Evolutionary conservation across 2,329 filamentous ascomycete genomes (phyloP), one percentile per base, ranked within the genome.

Genomic region (Hymenoscyphus scutula): DNA sequence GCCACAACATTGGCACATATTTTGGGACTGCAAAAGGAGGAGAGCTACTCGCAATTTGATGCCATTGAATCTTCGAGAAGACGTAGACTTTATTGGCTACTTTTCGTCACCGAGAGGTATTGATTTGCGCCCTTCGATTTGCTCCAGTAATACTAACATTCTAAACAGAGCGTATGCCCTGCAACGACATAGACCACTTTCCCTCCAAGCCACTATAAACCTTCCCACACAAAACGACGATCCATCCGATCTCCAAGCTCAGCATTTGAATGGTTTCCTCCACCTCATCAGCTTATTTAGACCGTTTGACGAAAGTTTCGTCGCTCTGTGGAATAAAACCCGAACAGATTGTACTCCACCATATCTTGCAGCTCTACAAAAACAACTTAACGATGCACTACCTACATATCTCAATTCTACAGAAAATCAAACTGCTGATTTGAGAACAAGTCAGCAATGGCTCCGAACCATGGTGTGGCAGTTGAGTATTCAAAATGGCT

Each of bases 21-120:
- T 69, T 75, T 79, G 30, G 81, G 80, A 59, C 83, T 89, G 83
- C 80, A 82, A 70, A 84, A 84, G 73, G 86, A 89, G 69, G 82
- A 85, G 25, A 78, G 81, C 8, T 92, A 91, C 71, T 68, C 81
- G 53, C 80, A 84, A 60, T 83, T 83, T 68, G 84, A 85, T 66
- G 76, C 77, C 4, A 75, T 84, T 19, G 89, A 91, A 62, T 81
- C 84, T 1, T 82, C 86, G 25, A 82, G 87, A 65, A 82, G 84
- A 68, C 80, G 89, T 62, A 82, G 89, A 34, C 77, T 92, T 0
- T 92, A 87, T 72, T 92, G 89, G 89, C 79, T 92, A 10, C 77
- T 92, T 8, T 88, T 89, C 70, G 81, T 89, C 0, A 86, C 86
- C 8, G 89, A 92, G 77, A 84, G 89, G 86, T 88, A 75, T 70